phyloP scores from a whole-genome alignment of 2,329 filamentous ascomycete species.

The Hymenoscyphus infarciens region DNA sequence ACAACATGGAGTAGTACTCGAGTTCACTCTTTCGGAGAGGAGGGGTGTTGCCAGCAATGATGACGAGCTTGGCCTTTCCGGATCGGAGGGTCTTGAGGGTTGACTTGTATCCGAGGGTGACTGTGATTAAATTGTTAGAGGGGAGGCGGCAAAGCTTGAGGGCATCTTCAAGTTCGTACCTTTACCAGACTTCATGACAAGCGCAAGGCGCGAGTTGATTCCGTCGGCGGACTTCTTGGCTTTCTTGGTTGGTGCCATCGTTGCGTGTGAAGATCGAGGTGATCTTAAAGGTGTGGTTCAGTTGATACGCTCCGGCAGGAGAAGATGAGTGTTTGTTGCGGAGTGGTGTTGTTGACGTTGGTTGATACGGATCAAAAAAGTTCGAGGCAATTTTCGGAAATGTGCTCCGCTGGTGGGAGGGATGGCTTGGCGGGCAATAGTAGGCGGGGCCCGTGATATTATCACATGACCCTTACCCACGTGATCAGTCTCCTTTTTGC shows the following conservation, averaged over 20 bases:
- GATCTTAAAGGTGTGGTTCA: constrained; percentile 27
- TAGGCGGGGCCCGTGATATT: too few relatives aligned
- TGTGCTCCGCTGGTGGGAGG: background rate
- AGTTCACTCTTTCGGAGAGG: constrained; percentile 97
- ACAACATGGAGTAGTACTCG: constrained; percentile 91
- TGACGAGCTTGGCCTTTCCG: constrained; percentile 98
- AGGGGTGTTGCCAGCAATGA: constrained; percentile 93
- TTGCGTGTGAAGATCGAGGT: constrained; percentile 38
- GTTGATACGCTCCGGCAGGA: constrained; percentile 38
- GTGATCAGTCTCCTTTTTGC: background rate
- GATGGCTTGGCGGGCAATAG: background rate
- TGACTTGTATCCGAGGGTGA: constrained; percentile 87
- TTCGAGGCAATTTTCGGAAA: constrained; percentile 61
- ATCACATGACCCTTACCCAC: background rate
- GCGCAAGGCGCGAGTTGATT: constrained; percentile 60
- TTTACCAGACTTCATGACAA: constrained; percentile 66
- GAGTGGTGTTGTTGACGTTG: constrained; percentile 10
- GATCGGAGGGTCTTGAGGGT: constrained; percentile 86
- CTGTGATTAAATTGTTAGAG: constrained; percentile 40
- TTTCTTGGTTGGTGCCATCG: constrained; percentile 55
- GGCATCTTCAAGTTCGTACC: constrained; percentile 32
- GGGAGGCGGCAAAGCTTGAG: background rate
- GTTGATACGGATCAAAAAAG: constrained; percentile 14
- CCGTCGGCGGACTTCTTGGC: constrained; percentile 82
- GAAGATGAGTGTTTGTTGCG: background rate